Conservation (phyloP, 2,329 filamentous ascomycete species). For the Fusarium albidum region DNA sequence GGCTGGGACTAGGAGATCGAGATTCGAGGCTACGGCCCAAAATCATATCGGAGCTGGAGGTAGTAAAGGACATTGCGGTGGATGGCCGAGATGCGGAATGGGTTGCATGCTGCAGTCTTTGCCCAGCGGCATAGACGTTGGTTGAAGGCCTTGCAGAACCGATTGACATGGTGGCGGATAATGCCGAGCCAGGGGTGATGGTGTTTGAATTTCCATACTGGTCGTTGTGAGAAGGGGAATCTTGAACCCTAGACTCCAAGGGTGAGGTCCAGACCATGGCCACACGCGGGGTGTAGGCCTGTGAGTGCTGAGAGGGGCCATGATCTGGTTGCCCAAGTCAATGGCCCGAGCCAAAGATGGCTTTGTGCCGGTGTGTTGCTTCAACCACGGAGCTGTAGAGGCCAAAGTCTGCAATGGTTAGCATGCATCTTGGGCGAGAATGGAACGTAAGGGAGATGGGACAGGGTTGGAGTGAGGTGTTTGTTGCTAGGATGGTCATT, state of each 20-base stretch:
- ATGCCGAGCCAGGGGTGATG: slow-evolving; percentile 9
- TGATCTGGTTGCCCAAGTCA: slow-evolving; percentile 45
- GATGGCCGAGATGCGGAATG: slow-evolving; percentile 14
- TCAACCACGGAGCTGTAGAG: slow-evolving; percentile 84
- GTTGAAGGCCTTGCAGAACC: slow-evolving; percentile 14
- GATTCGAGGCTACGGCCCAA: slow-evolving; percentile 16
- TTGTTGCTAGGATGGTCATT: slow-evolving; percentile 4
- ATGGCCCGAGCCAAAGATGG: slow-evolving; percentile 76
- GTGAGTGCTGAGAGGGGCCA: slow-evolving; percentile 31
- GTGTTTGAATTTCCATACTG: slow-evolving; percentile 18
- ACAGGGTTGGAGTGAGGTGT: too few species aligned
- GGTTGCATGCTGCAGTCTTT: slow-evolving; percentile 8
- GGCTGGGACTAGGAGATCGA: slow-evolving; percentile 5
- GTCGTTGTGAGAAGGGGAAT: background rate
- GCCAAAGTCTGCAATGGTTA: slow-evolving; percentile 69
- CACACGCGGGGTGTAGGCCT: slow-evolving; percentile 43
- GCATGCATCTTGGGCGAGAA: background rate
- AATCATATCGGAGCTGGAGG: slow-evolving; percentile 32
- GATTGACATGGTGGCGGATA: slow-evolving; percentile 5
- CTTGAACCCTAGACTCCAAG: slow-evolving; percentile 9
- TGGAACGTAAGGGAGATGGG: too few species aligned
- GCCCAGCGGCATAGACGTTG: slow-evolving; percentile 1
- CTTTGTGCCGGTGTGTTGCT: slow-evolving; percentile 80
- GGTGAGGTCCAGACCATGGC: slow-evolving; percentile 50
- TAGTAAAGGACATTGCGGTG: slow-evolving; percentile 33